Base-by-base conservation (phyloP, 31 red algal species). In the Bonnemaisonia californica region DNA sequence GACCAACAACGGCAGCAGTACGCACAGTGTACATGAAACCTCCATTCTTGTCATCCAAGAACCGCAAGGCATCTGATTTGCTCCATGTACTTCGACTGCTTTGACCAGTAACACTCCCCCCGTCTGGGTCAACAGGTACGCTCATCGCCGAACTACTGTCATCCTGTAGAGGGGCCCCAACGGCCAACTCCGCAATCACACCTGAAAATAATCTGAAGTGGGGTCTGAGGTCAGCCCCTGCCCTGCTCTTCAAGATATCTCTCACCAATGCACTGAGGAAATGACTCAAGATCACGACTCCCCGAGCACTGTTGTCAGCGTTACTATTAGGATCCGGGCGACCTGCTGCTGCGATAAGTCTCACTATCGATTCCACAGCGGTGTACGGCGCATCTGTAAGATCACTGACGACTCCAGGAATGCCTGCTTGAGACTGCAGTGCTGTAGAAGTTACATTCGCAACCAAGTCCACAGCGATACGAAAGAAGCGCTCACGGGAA, bases 181-280 rank as follows among this genome's bases (percentile, higher is more conserved):
- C 59, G 47, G 78, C 68, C 38, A 90, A 71, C 33, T 90, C 77
- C 30, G 78, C 38, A 24, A 90, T 83, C n/a, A 90, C 3, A 27
- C 70, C 78, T 29, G 79, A 65, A 12, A 90, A 67, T 35, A 90
- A 31, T 36, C 87, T 80, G 45, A 90, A 90, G 60, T 90, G 87
- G 12, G 77, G 60, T 33, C 87, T 35, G 3, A 90, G 36, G 57
- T 90, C 87, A 26, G 68, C 78, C 32, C 72, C 69, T 35, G 34
- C 45, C 2, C 40, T 41, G 26, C 48, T 64, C 35, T 82, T 69
- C 34, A 90, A 37, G 5, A 81, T 55, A 32, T 77, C 69, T 30
- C 35, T 76, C 54, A 80, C 79, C 23, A 90, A 13, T 18, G 87
- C 87, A 9, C 41, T 41, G 2, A 77, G 36, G 71, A 83, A 90